A percentile compares a stretch with the other conserved stretches of the same genome.
Conservation (phyloP, 306 rosid genomes). For the Ormosia emarginata region DNA sequence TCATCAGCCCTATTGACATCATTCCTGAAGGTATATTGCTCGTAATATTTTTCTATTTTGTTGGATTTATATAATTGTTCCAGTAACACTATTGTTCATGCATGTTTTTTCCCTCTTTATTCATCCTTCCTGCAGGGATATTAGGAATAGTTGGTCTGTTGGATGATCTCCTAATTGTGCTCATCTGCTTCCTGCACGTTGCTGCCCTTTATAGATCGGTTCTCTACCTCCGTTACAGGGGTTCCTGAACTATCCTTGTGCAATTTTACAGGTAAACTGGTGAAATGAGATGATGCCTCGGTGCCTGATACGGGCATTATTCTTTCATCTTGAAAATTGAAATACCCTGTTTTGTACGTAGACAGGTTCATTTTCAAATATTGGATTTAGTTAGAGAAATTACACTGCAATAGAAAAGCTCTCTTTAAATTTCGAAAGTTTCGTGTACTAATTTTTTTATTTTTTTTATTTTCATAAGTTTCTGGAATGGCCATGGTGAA, state of each 20-base stretch:
- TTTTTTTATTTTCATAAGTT: too few species aligned
- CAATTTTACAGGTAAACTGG: neutral
- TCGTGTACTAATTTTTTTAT: neutral
- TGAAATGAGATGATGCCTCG: neutral
- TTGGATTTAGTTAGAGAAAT: neutral
- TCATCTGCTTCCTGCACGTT: constrained; percentile 70
- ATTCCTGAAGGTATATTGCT: constrained; percentile 75
- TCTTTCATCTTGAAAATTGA: neutral
- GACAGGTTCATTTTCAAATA: constrained; percentile 1
- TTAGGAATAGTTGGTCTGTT: constrained; percentile 74
- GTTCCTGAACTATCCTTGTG: constrained; percentile 34
- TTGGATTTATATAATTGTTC: neutral
- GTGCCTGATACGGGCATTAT: neutral
- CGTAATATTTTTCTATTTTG: neutral
- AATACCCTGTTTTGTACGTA: constrained; percentile 1
- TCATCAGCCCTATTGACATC: constrained; percentile 83
- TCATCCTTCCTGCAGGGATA: constrained; percentile 48
- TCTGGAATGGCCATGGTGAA: too few species aligned
- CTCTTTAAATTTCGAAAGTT: neutral
- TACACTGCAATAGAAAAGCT: neutral
- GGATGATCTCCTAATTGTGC: constrained; percentile 69
- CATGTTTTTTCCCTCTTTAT: neutral
- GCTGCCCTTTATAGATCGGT: constrained; percentile 78
- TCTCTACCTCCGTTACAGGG: constrained; percentile 71
- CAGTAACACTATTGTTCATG: neutral